phyloP scores from a whole-genome alignment of 805 yeast species.

The Hanseniaspora meyeri region DNA sequence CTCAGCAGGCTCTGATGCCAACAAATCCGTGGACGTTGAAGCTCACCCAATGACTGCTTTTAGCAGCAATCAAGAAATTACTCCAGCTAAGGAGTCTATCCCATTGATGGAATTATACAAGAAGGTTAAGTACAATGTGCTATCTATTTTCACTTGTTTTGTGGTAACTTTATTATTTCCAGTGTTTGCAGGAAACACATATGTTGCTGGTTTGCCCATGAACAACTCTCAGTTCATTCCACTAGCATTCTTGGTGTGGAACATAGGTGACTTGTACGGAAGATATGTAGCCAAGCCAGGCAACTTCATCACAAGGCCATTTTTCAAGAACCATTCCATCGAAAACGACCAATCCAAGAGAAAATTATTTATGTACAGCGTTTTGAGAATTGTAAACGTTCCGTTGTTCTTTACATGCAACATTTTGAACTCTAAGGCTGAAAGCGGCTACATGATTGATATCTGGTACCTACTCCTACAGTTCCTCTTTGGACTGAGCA shows the following conservation, averaged over 20 bases:
- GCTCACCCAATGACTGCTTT: not conserved
- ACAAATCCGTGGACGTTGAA: not conserved
- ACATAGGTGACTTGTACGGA: constrained; percentile 74
- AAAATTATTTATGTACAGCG: constrained; percentile 40
- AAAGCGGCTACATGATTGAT: constrained; percentile 38
- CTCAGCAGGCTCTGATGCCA: constrained; percentile 5
- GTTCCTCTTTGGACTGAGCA: constrained; percentile 69
- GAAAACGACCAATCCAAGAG: constrained; percentile 18
- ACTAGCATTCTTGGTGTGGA: constrained; percentile 73
- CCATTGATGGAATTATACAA: constrained; percentile 50
- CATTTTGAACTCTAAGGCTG: constrained; percentile 19
- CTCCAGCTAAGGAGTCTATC: constrained; percentile 20
- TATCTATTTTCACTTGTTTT: constrained; percentile 63
- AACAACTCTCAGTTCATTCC: constrained; percentile 48
- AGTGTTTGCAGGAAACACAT: constrained; percentile 68
- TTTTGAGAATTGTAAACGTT: constrained; percentile 45
- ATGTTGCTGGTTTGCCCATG: constrained; percentile 31
- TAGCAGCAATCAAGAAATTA: not conserved
- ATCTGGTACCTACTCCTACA: constrained; percentile 56
- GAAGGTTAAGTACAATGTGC: constrained; percentile 50
- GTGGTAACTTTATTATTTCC: constrained; percentile 71
- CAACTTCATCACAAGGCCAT: constrained; percentile 15
- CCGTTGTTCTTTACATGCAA: constrained; percentile 53
- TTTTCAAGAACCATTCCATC: constrained; percentile 18
- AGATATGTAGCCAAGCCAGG: constrained; percentile 46